A percentile compares a stretch with the other conserved stretches of the same genome.
phyloP scores from a whole-genome alignment of 306 rosid genomes.

The Vachellia pachyceras region DNA sequence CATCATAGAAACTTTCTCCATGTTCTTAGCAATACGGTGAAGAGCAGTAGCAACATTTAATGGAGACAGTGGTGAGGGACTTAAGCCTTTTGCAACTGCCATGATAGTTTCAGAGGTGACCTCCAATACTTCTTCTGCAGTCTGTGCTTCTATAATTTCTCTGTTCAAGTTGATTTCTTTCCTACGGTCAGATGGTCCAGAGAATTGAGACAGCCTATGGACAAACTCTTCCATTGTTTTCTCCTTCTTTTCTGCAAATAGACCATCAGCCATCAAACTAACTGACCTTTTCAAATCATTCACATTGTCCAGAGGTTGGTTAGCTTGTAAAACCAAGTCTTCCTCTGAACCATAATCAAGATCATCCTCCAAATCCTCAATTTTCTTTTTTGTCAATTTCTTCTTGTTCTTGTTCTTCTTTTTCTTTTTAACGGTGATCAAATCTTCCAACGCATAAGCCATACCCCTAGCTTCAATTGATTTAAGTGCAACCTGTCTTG shows the following conservation, averaged over 20 bases:
- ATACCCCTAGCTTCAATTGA: slow-evolving; percentile 74
- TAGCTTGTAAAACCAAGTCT: slow-evolving; percentile 40
- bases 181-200: slow-evolving; percentile 80
- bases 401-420: slow-evolving; percentile 53
- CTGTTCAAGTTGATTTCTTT: slow-evolving; percentile 81
- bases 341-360: slow-evolving; percentile 51
- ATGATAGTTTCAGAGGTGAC: slow-evolving; percentile 68
- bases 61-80: slow-evolving; percentile 92
- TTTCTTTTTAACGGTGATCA: slow-evolving; percentile 51
- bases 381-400: slow-evolving; percentile 51
- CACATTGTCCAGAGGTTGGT: slow-evolving; percentile 34
- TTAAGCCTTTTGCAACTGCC: slow-evolving; percentile 82
- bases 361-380: slow-evolving; percentile 45
- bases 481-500: slow-evolving; percentile 73
- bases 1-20: slow-evolving; percentile 82
- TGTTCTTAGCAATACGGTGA: slow-evolving; percentile 92
- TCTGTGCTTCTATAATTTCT: slow-evolving; percentile 69
- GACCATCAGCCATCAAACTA: slow-evolving; percentile 62
- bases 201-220: slow-evolving; percentile 70
- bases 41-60: slow-evolving; percentile 75
- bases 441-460: slow-evolving; percentile 58
- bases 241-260: slow-evolving; percentile 60
- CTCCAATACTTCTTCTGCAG: slow-evolving; percentile 84
- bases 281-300: slow-evolving; percentile 55
- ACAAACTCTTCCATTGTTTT: slow-evolving; percentile 66